phyloP scores from a whole-genome alignment of 2,329 filamentous ascomycete genomes.

The Pseudocercospora musae region DNA sequence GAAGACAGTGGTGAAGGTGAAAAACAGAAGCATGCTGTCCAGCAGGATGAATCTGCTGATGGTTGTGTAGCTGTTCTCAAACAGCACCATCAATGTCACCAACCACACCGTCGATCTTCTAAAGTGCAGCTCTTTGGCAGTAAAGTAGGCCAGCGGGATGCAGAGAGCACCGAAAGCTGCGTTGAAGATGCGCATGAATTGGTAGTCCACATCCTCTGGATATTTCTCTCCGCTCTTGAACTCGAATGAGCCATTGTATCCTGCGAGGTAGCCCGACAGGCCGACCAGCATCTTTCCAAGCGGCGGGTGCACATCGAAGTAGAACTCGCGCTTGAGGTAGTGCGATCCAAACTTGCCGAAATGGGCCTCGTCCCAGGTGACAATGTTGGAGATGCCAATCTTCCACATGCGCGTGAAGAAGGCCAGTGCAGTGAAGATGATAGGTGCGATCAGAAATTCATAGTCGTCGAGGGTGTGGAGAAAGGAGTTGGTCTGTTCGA shows the following conservation, averaged over 20 bases:
- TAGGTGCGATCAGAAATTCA: slow-evolving; percentile 61
- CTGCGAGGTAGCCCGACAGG: slow-evolving; percentile 89
- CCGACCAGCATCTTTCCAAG: slow-evolving; percentile 98
- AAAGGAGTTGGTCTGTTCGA: slow-evolving; percentile 50
- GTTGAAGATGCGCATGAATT: slow-evolving; percentile 98
- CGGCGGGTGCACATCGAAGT: slow-evolving; percentile 95
- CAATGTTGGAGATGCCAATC: slow-evolving; percentile 66
- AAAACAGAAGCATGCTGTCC: slow-evolving; percentile 97
- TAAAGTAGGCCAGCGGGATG: slow-evolving; percentile 92
- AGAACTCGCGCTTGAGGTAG: slow-evolving; percentile 98
- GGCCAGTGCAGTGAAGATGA: slow-evolving; percentile 60
- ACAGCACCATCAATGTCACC: slow-evolving; percentile 93
- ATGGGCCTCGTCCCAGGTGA: slow-evolving; percentile 74
- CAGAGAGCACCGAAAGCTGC: slow-evolving; percentile 89
- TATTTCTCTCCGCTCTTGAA: slow-evolving; percentile 99
- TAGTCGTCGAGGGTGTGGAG: slow-evolving; percentile 61
- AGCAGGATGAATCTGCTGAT: slow-evolving; percentile 98
- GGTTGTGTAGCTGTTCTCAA: slow-evolving; percentile 98
- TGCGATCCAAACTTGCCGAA: slow-evolving; percentile 98
- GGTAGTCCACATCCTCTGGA: slow-evolving; percentile 89
- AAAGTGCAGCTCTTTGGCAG: slow-evolving; percentile 85
- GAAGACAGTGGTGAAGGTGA: slow-evolving; percentile 94
- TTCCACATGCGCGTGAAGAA: slow-evolving; percentile 67
- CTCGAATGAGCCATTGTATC: slow-evolving; percentile 98
- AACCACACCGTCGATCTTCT: slow-evolving; percentile 87